A percentile compares a stretch with the other conserved stretches of the same genome.
Evolutionary conservation across 441 rosid species (phyloP).

Genomic region (Adansonia rubrostipa): DNA sequence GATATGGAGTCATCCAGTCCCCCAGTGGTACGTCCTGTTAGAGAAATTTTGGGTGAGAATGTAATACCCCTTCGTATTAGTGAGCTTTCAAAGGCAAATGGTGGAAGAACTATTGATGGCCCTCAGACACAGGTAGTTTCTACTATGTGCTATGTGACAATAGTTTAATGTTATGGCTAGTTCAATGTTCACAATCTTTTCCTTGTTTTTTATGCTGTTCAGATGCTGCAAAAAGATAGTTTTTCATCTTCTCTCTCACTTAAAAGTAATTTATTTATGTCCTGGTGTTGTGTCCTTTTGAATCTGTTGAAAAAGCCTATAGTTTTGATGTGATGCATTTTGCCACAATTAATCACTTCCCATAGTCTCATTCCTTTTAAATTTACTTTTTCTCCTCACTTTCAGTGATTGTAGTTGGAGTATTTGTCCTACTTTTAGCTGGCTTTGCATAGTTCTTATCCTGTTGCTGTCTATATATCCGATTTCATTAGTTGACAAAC

Average conservation of each 20-base stretch:
- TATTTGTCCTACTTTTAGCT: constrained; percentile 10
- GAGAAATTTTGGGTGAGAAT: constrained; percentile 93
- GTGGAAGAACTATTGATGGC: constrained; percentile 50
- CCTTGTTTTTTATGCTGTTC: neutral
- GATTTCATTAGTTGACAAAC: too few species aligned
- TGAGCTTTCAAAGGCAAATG: constrained; percentile 85
- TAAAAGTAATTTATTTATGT: constrained; percentile 19
- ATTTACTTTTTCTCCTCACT: neutral
- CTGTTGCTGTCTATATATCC: neutral
- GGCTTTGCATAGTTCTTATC: constrained; percentile 6
- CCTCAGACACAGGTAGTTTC: constrained; percentile 63
- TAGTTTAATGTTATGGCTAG: neutral
- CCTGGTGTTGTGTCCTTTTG: neutral
- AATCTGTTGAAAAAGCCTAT: neutral
- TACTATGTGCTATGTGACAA: neutral
- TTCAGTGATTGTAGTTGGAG: neutral
- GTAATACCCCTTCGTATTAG: constrained; percentile 78
- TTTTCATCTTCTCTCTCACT: neutral
- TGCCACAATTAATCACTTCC: constrained; percentile 14
- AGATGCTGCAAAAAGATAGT: neutral
- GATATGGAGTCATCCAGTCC: constrained; percentile 73
- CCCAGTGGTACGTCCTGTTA: constrained; percentile 78
- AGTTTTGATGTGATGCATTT: neutral
- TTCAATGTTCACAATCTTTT: neutral
- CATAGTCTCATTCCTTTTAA: neutral